These are phyloP conservation scores for Elaeagnus macrophylla DNA, from an alignment of 306 rosid genomes.

Conservation along the genomic window DNA sequence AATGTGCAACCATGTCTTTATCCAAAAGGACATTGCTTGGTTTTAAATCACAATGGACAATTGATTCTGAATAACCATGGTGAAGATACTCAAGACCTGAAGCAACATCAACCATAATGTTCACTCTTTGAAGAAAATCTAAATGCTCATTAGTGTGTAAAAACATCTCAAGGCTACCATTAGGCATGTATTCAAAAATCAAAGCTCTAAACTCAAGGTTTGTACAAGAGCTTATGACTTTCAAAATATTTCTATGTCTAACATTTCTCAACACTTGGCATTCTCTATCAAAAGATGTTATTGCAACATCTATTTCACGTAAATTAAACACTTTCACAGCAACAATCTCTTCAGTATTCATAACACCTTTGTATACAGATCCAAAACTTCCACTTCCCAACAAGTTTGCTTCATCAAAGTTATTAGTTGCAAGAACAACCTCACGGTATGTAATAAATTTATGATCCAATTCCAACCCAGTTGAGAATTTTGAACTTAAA, in stretches of 20 bases:
- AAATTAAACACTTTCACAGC: constrained; percentile 20
- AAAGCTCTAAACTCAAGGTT: constrained; percentile 7
- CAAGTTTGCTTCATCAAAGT: constrained; percentile 8
- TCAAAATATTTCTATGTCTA: constrained; percentile 18
- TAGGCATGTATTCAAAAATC: constrained; percentile 16
- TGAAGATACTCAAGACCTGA: constrained; percentile 31
- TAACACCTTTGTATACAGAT: constrained; percentile 15
- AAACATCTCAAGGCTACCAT: constrained; percentile 16
- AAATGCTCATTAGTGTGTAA: background rate
- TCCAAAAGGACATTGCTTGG: constrained; percentile 32
- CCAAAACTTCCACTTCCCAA: constrained; percentile 13
- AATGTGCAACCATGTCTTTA: constrained; percentile 31
- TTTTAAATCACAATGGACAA: constrained; percentile 34
- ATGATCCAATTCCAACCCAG: background rate
- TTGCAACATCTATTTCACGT: background rate
- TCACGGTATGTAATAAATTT: background rate
- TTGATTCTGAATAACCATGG: constrained; percentile 20
- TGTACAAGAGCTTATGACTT: constrained; percentile 6
- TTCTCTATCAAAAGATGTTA: constrained; percentile 6
- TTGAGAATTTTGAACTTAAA: no score
- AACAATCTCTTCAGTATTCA: constrained; percentile 3
- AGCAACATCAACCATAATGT: constrained; percentile 12
- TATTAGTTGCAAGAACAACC: constrained; percentile 13
- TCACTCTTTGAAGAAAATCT: constrained; percentile 4
- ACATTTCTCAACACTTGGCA: constrained; percentile 1